Evolutionary conservation across 2,329 filamentous ascomycete genomes (phyloP), one percentile per base, ranked within the genome.

Genomic region (Cladosporium austrohemisphaericum): DNA sequence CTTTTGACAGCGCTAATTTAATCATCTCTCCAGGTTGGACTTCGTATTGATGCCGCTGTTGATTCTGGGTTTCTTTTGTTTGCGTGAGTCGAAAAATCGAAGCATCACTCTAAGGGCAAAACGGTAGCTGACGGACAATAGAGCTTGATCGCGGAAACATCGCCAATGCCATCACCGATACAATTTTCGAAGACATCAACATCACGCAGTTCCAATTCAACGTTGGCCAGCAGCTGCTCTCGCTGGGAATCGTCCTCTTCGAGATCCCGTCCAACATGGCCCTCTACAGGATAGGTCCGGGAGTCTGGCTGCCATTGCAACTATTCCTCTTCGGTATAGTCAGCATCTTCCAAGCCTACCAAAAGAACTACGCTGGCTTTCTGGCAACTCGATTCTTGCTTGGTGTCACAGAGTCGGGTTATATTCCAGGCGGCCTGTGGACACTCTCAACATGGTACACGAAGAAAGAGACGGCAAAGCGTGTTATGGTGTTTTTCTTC

Each of bases 371-470:
- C 11, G 64, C 54, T 1, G 60, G 68, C 3, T 72, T 65, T 53
- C 56, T 71, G 4, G 59, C 62, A 0, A 71, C 69, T 0, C 58
- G 69, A 7, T 57, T 72, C 10, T 57, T 73, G 4, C 65, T 72
- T 6, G 68, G 68, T 7, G 54, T 60, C 20, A 59, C 53, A 2
- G 73, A 75, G 47, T 67, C 69, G 1, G 72, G 71, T 2, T 73
- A 73, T 50, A 76, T 74, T 35, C 73, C 72, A 3, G 73, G 70
- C 1, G 71, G 71, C 6, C 61, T 76, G 1, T 76, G 69, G 58
- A 75, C 73, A 0, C 67, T 76, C 2, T 74, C 72, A 0, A 64
- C 68, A 2, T 76, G 72, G 72, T 76, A 76, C 50, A 76, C 72
- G 22, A 65, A 65, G 3, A 63, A 65, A 5, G 73, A 76, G 52